Base-by-base conservation (phyloP, 208 protist species). In the Phytomonas sp. region DNA sequence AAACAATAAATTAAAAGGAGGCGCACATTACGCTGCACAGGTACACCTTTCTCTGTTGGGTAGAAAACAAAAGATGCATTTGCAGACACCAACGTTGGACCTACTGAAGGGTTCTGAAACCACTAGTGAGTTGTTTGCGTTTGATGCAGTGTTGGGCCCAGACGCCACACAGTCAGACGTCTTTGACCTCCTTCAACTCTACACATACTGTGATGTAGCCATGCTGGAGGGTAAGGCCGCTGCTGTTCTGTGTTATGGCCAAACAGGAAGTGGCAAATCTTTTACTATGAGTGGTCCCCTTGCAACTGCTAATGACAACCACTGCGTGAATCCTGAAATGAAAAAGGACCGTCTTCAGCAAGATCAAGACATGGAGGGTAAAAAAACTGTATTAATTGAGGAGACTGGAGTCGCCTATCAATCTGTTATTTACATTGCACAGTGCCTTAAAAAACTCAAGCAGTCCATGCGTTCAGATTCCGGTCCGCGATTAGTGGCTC, bases 261-360 rank as follows among this genome's bases (percentile, higher is more conserved):
- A 94, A 74, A 95, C 89, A 16, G 91, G 91, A 60, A 94, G 88
- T 36, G 92, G 92, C 14, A 97, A 97, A 73, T 95, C 92, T 3
- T 93, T 84, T 77, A 95, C 92, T 19, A 83, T 97, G 76, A 91
- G 83, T 63, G 92, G 92, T 5, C 64, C 59, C 76, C 11, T 71
- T 87, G 19, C 36, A 30, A 3, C 60, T 33, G 37, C 34, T 32
- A 29, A 34, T 26, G 67, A 14, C 72, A 14, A 10, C 52, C 37
- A 8, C 42, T 4, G 29, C 60, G 52, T 26, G 42, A 37, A 33
- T 64, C 29, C 56, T 29, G 67, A 69, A 45, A 36, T 59, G 3
- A 56, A 29, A 32, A 52, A 19, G 6, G 45, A 26, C 26, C 4
- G 7, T 26, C 23, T 56, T 26, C 45, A 56, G n/a, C 56, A 60